Base-by-base conservation (phyloP, 768 basidiomycete species). In the Suillus sp. region DNA sequence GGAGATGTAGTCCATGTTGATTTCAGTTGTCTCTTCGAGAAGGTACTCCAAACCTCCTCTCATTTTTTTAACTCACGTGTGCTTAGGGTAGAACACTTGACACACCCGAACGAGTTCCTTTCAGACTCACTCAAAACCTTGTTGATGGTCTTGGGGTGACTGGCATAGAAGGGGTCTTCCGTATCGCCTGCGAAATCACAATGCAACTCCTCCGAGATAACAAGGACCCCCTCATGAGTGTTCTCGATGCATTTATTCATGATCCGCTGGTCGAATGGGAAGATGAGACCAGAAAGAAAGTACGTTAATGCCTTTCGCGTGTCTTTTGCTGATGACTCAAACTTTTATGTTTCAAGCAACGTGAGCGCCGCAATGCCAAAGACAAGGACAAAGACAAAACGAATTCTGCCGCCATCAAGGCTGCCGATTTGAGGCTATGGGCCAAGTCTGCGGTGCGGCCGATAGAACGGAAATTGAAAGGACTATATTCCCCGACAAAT, bases 251-350 rank as follows among this genome's bases (percentile, higher is more conserved):
- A 1, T 99, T 99, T 74, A 87, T 96, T 35, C 96, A 99, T 69
- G 97, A 99, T 74, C 97, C 97, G 1, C 83, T 99, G 3, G 90
- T 96, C 37, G 96, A 99, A 75, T 99, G 95, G 93, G 91, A 93
- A 65, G 89, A 93, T 48, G 88, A 92, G 72, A 88, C 86, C 65
- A 83, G 87, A 16, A 89, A 85, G 70, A 76, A 86, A 72, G 86
- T 88, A 64, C 30, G 80, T 65, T 10, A 14, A 16, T 16, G 20
- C 27, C 18, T 27, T 57, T 11, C 20, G 10, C 7, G 2, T 30
- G 6, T 27, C 25, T 57, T 40, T 47, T 27, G 34, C 48, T 34
- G 30, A 50, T 35, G 30, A 59, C 61, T 65, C 18, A 25, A 60
- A 32, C 30, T 22, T 45, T 38, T 56, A 48, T 35, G n/a, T 64